Evolutionary conservation across 2,329 filamentous ascomycete genomes (phyloP).

Genomic region (Fusarium sp.): DNA sequence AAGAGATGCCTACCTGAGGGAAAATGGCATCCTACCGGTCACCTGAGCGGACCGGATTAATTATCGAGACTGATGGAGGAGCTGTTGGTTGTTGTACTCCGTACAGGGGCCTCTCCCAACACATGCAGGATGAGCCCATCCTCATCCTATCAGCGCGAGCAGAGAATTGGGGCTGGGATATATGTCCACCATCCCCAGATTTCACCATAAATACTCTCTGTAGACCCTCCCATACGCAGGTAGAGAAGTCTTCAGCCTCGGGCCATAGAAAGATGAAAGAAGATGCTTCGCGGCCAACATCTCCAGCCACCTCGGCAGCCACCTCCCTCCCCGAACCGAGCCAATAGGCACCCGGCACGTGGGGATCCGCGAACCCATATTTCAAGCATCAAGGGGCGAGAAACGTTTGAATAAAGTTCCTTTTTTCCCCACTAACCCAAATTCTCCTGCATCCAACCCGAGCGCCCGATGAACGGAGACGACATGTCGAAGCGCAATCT

Average conservation of each 20-base stretch:
- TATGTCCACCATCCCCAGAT: background rate
- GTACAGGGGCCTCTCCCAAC: background rate
- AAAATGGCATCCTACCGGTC: background rate
- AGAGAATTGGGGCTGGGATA: background rate
- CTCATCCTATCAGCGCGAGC: background rate
- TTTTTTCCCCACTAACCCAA: background rate
- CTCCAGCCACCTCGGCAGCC: background rate
- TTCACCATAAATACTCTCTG: background rate
- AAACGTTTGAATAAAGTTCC: background rate
- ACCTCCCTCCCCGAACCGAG: background rate
- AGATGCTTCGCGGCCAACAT: background rate
- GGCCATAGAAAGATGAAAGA: background rate
- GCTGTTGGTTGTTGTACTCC: background rate
- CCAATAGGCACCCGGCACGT: background rate
- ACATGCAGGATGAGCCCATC: background rate
- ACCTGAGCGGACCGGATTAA: background rate
- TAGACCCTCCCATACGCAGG: background rate
- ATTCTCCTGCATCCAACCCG: background rate
- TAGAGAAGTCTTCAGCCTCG: background rate
- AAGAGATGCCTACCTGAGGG: background rate
- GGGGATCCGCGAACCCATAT: background rate
- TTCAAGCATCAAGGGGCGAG: background rate
- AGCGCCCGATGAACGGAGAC: too few relatives aligned
- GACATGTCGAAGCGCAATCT: constrained; percentile 31
- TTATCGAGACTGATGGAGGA: background rate